These are phyloP conservation scores for Micractinium sp. DNA, from an alignment of 139 green algal species.

Conservation along the genomic window DNA sequence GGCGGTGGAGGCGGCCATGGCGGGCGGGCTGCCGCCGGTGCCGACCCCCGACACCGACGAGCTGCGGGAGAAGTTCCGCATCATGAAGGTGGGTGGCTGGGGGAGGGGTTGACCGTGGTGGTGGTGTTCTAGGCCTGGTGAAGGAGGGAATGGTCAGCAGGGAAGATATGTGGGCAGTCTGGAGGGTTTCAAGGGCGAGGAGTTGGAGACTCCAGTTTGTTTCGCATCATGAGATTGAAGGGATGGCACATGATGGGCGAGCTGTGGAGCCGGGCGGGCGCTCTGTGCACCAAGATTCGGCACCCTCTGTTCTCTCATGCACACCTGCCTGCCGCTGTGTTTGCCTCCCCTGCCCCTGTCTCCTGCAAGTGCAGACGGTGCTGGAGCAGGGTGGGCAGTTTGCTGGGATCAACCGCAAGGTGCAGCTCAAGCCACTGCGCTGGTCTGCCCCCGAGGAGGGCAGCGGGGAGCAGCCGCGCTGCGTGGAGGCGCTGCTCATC, in stretches of 20 bases:
- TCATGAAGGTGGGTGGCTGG: slow-evolving; percentile 66
- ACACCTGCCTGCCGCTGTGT: background rate
- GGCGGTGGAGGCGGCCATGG: background rate
- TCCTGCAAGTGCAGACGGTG: slow-evolving; percentile 71
- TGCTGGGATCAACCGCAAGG: slow-evolving; percentile 97
- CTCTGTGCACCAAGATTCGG: no score
- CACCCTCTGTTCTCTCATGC: no score
- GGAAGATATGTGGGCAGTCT: background rate
- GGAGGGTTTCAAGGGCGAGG: no score
- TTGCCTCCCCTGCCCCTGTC: background rate
- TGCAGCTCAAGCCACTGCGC: slow-evolving; percentile 93
- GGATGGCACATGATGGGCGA: no score
- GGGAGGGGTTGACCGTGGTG: no score
- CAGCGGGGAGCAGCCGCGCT: slow-evolving; percentile 31
- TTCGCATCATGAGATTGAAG: no score
- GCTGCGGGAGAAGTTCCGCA: slow-evolving; percentile 87
- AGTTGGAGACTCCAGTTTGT: no score
- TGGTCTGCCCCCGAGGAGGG: slow-evolving; percentile 48
- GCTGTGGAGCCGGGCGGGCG: no score
- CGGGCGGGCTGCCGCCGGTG: background rate
- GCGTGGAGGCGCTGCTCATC: slow-evolving; percentile 75
- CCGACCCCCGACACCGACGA: slow-evolving; percentile 62
- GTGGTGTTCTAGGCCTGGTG: no score
- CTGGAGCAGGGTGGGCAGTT: slow-evolving; percentile 85
- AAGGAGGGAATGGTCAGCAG: no score